phyloP scores from a whole-genome alignment of 371 early-diverging fungal genomes.

The Conidiobolus incongruus region DNA sequence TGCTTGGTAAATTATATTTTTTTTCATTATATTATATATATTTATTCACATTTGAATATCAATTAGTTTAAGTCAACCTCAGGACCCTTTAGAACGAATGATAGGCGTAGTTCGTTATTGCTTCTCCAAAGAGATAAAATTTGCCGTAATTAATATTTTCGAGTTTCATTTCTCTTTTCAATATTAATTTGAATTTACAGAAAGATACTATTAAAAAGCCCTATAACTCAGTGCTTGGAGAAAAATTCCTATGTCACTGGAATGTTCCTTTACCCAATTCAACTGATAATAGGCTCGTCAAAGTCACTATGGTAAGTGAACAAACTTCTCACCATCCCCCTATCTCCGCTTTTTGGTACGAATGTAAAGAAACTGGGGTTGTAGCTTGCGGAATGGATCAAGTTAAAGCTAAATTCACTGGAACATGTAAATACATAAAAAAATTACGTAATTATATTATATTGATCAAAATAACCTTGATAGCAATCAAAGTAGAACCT shows the following conservation, averaged over 20 bases:
- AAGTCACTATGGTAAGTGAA: conserved; percentile 24
- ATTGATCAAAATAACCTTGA: neutral
- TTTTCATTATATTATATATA: neutral
- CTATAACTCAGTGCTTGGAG: conserved; percentile 31
- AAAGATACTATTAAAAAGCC: conserved; percentile 21
- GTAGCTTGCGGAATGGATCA: conserved; percentile 24
- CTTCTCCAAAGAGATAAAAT: conserved; percentile 38
- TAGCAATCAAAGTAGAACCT: conserved; percentile 18
- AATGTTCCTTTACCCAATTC: conserved; percentile 11
- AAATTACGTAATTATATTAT: neutral
- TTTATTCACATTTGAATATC: neutral
- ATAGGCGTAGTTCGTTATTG: conserved; percentile 36
- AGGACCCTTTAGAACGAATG: conserved; percentile 36
- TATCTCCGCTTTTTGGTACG: conserved; percentile 25
- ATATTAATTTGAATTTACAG: neutral
- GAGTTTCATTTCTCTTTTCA: neutral
- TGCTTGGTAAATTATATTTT: conserved; percentile 12
- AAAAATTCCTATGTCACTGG: conserved; percentile 30
- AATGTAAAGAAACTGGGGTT: conserved; percentile 22
- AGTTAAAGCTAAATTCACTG: conserved; percentile 26
- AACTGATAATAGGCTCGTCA: neutral
- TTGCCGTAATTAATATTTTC: conserved; percentile 11
- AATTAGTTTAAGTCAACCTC: conserved; percentile 25
- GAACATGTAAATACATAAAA: conserved; percentile 14
- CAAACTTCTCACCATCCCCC: conserved; percentile 37